Base-by-base conservation (phyloP, 2,329 filamentous ascomycete genomes). In the Dothideomycetes sp. region DNA sequence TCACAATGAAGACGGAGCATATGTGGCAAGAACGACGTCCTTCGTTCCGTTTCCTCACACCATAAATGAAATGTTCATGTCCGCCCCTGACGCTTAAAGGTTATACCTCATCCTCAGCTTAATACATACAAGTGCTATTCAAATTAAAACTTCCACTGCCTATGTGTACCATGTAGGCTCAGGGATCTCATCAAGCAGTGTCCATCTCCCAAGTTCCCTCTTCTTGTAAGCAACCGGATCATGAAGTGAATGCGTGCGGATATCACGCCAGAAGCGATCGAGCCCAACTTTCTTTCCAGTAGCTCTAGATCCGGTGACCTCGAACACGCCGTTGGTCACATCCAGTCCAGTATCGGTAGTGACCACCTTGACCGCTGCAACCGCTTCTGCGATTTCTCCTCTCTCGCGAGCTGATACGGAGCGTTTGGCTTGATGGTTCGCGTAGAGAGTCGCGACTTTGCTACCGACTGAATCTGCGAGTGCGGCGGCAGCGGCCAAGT, bases 181-280 rank as follows among this genome's bases (percentile, higher is more conserved):
- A 1, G 76, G 75, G 9, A 70, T 50, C 58, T 80, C 73, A 11
- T 63, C 66, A 36, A 79, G 49, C 40, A 81, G 49, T 30, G 69
- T 62, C 51, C 66, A 81, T 16, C 71, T 58, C 0, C 77, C 77
- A 37, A 80, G 49, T 56, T 81, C 77, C 3, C 71, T 57, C 41
- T 79, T 76, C 65, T 81, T 81, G 49, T 80, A 81, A 17, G 76
- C 72, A 19, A 81, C 75, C 0, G 77, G 77, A 54, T 81, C 78
- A 57, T 81, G 77, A 49, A 82, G 54, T 1, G 69, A 73, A 73
- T 77, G 76, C 3, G 76, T 80, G 4, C 78, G 57, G n/a, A 81
- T 60, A 50, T 82, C 77, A 34, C 77, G 64, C 75, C 75, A 81
- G 55, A 77, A 81, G 1, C 77, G 61, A 59, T 81, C 78, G 42